Base-by-base conservation (phyloP, 1,139 yeast species). In the Suhomyces atakaporum region DNA sequence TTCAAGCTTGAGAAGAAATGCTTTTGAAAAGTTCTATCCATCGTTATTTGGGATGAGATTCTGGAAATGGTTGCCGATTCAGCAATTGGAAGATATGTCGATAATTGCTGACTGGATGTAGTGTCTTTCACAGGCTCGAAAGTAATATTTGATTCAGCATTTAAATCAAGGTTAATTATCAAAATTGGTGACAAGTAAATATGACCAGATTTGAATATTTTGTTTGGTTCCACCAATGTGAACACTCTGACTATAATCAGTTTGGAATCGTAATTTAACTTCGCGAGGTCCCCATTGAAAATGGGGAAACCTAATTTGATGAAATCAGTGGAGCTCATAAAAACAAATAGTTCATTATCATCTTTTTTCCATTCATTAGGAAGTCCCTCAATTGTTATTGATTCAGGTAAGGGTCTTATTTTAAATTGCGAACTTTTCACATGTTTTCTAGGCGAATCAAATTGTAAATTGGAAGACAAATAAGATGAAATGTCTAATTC, bases 201-300 rank as follows among this genome's bases (percentile, higher is more conserved):
- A 1, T 55, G 50, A 2, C 70, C 71, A 0, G 53, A 31, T 5
- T 59, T 44, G 42, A 70, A 75, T 1, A 60, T 43, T 7, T 56
- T 54, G 46, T 75, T 79, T 11, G 92, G 90, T 48, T 84, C 92
- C 1, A 78, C 71, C 42, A 81, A 75, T 0, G 89, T 73, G 47
- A 76, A 75, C 0, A 84, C 44, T 43, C 77, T 69, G 5, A 82
- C 69, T 16, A 67, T 46, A n/a, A 74, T 36, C 11, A 40, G 45
- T 5, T 43, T 39, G n/a, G 53, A 39, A 14, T 50, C 51, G n/a
- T 58, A 45, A n/a, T 51, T 47, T 27, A 77, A 36, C 24, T 64
- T 56, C 4, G 79, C 81, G 30, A 76, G 58, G 53, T 85, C 95
- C 3, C 95, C 95, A 43, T 83, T 79, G 46, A 83, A 79, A 15